These are phyloP conservation scores for Annona cherimola DNA, from an alignment of 164 flowering plant species.

Conservation along the genomic window DNA sequence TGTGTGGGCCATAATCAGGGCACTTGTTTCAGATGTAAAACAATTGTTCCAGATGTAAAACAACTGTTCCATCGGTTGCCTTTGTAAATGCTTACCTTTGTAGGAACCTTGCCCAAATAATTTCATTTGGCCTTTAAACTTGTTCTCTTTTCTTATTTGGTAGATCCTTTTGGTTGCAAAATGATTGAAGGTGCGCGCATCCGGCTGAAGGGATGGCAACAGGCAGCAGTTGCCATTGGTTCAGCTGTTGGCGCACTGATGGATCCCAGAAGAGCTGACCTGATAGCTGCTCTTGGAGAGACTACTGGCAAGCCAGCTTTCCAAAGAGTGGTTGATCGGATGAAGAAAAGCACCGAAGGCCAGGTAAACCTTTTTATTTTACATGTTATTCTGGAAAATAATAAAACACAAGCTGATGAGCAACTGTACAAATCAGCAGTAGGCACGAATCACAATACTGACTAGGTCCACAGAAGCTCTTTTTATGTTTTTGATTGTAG, in stretches of 20 bases:
- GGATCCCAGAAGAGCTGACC: slow-evolving; percentile 84
- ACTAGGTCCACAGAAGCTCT: no score
- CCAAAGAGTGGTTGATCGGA: slow-evolving; percentile 71
- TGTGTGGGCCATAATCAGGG: no score
- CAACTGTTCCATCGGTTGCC: background rate
- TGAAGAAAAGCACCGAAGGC: slow-evolving; percentile 84
- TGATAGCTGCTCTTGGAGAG: slow-evolving; percentile 94
- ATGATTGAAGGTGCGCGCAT: slow-evolving; percentile 52
- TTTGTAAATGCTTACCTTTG: background rate
- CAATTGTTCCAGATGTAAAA: no score
- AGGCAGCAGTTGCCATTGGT: slow-evolving; percentile 80
- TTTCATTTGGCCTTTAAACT: background rate
- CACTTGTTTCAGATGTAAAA: no score
- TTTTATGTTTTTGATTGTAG: no score
- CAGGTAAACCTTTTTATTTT: slow-evolving; percentile 33
- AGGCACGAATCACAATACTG: no score
- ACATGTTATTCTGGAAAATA: background rate
- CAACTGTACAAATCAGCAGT: no score
- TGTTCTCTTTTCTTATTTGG: background rate
- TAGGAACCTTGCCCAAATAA: background rate
- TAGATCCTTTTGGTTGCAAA: background rate
- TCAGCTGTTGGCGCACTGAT: slow-evolving; percentile 87
- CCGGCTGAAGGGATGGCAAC: slow-evolving; percentile 76
- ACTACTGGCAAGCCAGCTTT: slow-evolving; percentile 94
- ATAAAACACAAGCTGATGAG: background rate